Evolutionary conservation across 768 basidiomycete species (phyloP), one percentile per base, ranked within the genome.

Genomic region (Podaxis sp.): DNA sequence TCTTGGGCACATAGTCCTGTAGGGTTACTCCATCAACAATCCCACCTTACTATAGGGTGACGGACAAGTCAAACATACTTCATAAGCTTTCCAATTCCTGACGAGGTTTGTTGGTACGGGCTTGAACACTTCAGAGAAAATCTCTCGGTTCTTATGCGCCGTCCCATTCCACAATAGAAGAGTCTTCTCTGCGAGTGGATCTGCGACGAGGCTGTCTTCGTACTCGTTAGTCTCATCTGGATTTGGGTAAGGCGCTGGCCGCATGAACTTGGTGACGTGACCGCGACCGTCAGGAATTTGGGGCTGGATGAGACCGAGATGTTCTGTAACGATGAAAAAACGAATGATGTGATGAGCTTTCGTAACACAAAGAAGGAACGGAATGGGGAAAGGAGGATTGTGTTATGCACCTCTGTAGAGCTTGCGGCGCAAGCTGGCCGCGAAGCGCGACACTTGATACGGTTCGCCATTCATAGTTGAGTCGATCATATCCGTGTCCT

Each of bases 51-150:
- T 35, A 37, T 7, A 23, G 25, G 48, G 52, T 32, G 50, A 44
- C 25, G 48, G 32, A 57, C 36, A 35, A 23, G 25, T 56, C 4
- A 21, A 59, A 72, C 84, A 28, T 65, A 90, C 90, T 55, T 89
- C 86, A 69, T 95, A 96, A 4, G 85, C 82, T 7, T 81, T 74
- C 93, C 91, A 95, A 59, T 80, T 80, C 63, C 87, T 80, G 53
- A 95, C 89, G 27, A 89, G 73, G 73, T 97, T 93, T 11, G 86
- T 89, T 3, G 94, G 93, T 14, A 93, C 84, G n/a, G 90, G 87
- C 42, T 86, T 81, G 79, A 96, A 97, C 32, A 95, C 67, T 74
- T 93, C 91, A 4, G 89, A 87, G 66, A 93, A 96, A 58, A 95
- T 80, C 69, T 91, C 89, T 57, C 92, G 79, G 70, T 98, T 98